Percentiles rank a stretch among this genome's conserved stretches.
These are phyloP conservation scores for Metschnikowia continentalis DNA, from an alignment of 805 yeast species.

Conservation along the genomic window DNA sequence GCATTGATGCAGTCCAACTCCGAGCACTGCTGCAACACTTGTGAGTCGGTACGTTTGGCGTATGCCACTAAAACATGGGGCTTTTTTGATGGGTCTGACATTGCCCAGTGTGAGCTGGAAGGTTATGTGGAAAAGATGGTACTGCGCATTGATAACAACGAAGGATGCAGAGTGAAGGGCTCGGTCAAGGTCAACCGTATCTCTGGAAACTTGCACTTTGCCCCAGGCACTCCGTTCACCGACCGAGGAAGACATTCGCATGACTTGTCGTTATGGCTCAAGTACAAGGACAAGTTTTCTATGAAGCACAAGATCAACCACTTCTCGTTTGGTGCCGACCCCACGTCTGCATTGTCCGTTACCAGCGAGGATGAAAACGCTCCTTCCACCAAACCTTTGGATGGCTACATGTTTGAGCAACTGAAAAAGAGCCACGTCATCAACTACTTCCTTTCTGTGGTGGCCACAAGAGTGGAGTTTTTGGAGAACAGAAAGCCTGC, in stretches of 20 bases:
- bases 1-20: slow-evolving; percentile 45
- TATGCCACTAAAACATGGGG: slow-evolving; percentile 81
- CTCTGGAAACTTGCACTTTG: slow-evolving; percentile 89
- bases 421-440: slow-evolving; percentile 58
- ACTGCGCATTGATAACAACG: slow-evolving; percentile 49
- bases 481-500: slow-evolving; percentile 42
- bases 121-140: slow-evolving; percentile 69
- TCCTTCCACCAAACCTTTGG: slow-evolving; percentile 62
- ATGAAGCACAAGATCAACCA: slow-evolving; percentile 78
- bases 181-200: slow-evolving; percentile 76
- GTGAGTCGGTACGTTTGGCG: slow-evolving; percentile 76
- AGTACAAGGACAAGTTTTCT: slow-evolving; percentile 54
- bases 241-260: slow-evolving; percentile 66
- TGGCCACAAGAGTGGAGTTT: slow-evolving; percentile 80
- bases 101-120: slow-evolving; percentile 87
- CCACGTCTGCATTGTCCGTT: slow-evolving; percentile 28
- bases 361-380: slow-evolving; percentile 19
- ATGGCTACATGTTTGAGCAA: slow-evolving; percentile 41
- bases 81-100: slow-evolving; percentile 80
- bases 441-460: slow-evolving; percentile 83
- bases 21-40: slow-evolving; percentile 74
- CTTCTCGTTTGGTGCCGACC: slow-evolving; percentile 74
- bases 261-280: slow-evolving; percentile 70
- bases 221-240: slow-evolving; percentile 82
- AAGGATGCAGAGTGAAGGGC: slow-evolving; percentile 89